phyloP scores from a whole-genome alignment of 495 filamentous ascomycete genomes.

The Podospora conica region DNA sequence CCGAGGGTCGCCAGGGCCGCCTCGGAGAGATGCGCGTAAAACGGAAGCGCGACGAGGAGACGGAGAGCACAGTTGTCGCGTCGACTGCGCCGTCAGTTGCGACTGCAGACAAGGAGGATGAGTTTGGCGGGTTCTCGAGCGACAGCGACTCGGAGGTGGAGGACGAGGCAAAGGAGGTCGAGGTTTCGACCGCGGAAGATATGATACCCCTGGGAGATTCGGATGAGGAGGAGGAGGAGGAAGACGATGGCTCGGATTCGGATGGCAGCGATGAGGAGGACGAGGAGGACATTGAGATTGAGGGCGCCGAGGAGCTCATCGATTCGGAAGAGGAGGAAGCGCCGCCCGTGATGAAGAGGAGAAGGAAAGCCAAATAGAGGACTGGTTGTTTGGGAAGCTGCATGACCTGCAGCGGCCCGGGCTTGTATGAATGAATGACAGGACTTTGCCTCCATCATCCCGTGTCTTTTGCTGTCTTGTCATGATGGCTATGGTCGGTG shows the following conservation, averaged over 20 bases:
- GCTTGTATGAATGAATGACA: background rate
- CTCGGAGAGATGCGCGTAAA: conserved; percentile 56
- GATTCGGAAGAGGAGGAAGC: conserved; percentile 21
- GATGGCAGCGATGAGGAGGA: conserved; percentile 33
- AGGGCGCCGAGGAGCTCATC: conserved; percentile 21
- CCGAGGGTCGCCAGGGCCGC: conserved; percentile 51
- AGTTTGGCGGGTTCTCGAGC: conserved; percentile 50
- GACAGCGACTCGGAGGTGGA: conserved; percentile 40
- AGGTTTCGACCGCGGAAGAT: conserved; percentile 37
- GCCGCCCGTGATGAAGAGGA: conserved; percentile 20
- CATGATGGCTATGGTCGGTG: too few relatives aligned
- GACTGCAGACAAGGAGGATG: conserved; percentile 17
- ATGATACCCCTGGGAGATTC: conserved; percentile 49
- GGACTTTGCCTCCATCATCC: background rate
- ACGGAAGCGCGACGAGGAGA: conserved; percentile 47
- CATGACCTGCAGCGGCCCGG: too few relatives aligned
- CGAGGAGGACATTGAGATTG: conserved; percentile 22
- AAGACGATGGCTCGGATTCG: conserved; percentile 21
- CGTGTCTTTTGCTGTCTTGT: too few relatives aligned
- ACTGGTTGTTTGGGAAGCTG: background rate
- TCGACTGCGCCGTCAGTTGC: conserved; percentile 24
- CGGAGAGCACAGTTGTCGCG: conserved; percentile 33
- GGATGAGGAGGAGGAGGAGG: conserved; percentile 39
- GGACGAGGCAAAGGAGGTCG: conserved; percentile 30
- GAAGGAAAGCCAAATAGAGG: conserved; percentile 17